Base-by-base conservation (phyloP, 2,329 filamentous ascomycete species). In the Diaporthe sp. region DNA sequence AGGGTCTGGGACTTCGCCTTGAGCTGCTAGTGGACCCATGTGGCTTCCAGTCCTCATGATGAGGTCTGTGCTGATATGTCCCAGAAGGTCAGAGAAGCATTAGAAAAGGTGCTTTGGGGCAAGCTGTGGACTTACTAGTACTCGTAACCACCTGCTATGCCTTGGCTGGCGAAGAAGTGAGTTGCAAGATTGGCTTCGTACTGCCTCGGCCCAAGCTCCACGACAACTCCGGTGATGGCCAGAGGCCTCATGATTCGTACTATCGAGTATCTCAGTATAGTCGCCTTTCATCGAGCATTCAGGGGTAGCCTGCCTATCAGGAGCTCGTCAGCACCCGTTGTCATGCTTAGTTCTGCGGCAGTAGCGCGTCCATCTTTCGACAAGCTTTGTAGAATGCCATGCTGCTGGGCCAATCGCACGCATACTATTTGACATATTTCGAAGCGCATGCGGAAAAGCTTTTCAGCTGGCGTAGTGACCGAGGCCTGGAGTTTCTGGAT, bases 101-200 rank as follows among this genome's bases (percentile, higher is more conserved):
- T 15, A 1, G 13, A 8, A 8, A 2, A 2, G 22, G 22, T 9
- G 17, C 1, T 17, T 13, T 3, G 4, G 3, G 60, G 60, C 6
- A 20, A 28, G 3, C 20, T 10, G 15, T 31, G 60, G 20, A 31
- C 39, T 20, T 31, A 47, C 60, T 44, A 47, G 25, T 63, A 63
- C 22, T 63, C 47, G 15, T 39, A 63, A 47, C 60, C 60, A 25
- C 60, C 60, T 13, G 9, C n/a, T 47, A 63, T 47, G 12, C 60
- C 60, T 47, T 63, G 60, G 39, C 60, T 63, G 31, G 60, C 60
- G n/a, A 63, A 63, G 60, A 63, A 63, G 42, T 25, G 60, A 31
- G 60, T 63, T 22, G 39, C 15, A 5, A 47, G 39, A 31, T 63
- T 63, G n/a, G 60, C 39, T 44, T 63, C 39, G 22, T 63, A 63